These are phyloP conservation scores for Malassezia pachydermatis DNA, from an alignment of 1,284 basidiomycete species.

Conservation along the genomic window DNA sequence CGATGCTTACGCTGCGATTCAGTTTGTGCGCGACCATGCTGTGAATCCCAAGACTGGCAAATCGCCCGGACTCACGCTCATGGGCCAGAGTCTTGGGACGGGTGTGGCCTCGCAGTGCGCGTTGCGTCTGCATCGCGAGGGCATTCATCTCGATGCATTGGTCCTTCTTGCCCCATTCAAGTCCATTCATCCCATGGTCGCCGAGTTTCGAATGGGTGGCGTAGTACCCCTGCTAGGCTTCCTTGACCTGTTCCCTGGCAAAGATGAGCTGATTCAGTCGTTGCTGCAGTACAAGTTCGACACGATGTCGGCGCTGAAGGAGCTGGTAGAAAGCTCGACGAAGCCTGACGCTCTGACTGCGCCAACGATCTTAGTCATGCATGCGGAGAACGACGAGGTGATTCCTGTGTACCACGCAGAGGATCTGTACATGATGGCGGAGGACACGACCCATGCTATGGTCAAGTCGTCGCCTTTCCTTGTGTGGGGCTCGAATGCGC, in stretches of 20 bases:
- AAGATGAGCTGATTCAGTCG: constrained; percentile 53
- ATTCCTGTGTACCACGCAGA: constrained; percentile 64
- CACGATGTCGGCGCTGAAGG: constrained; percentile 19
- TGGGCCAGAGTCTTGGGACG: constrained; percentile 74
- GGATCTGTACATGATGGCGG: constrained; percentile 16
- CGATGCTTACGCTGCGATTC: constrained; percentile 71
- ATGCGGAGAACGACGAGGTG: constrained; percentile 69
- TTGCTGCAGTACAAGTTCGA: constrained; percentile 58
- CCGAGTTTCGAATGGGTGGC: constrained; percentile 56
- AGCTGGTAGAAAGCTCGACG: constrained; percentile 3
- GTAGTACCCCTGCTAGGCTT: constrained; percentile 63
- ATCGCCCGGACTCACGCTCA: constrained; percentile 57
- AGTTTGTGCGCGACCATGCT: constrained; percentile 56
- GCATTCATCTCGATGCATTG: constrained; percentile 54
- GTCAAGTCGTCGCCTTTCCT: constrained; percentile 2
- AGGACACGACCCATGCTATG: neutral
- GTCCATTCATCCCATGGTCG: constrained; percentile 58
- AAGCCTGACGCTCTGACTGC: constrained; percentile 53
- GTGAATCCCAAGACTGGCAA: neutral
- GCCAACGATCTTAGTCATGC: constrained; percentile 63
- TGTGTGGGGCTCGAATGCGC: constrained; percentile 9
- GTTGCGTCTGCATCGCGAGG: constrained; percentile 51
- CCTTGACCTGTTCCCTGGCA: constrained; percentile 61
- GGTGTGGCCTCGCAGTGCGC: constrained; percentile 62
- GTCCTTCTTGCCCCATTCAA: constrained; percentile 70